phyloP scores from a whole-genome alignment of 306 rosid species.

The Medicago truncatula region DNA sequence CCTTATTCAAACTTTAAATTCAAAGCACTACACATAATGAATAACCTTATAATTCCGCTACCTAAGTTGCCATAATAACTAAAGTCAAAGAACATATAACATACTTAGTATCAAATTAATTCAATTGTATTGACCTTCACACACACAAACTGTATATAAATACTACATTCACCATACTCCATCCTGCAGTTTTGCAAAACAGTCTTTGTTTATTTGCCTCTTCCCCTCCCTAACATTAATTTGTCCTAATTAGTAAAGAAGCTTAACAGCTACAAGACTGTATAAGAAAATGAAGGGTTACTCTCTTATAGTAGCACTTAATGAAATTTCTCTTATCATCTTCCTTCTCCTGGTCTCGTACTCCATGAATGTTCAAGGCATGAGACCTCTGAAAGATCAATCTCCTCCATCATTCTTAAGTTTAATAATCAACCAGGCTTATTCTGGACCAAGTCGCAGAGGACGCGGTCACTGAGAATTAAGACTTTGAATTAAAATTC shows the following conservation, averaged over 20 bases:
- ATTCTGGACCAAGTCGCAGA: constrained; percentile 58
- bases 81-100: constrained; percentile 23
- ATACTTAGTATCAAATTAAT: neutral
- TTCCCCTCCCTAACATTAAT: neutral
- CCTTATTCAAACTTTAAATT: neutral
- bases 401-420: constrained; percentile 36
- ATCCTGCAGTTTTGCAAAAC: constrained; percentile 2
- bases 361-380: constrained; percentile 52
- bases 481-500: neutral
- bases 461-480: constrained; percentile 51
- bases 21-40: constrained; percentile 1
- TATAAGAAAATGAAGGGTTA: constrained; percentile 42
- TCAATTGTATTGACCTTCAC: constrained; percentile 9
- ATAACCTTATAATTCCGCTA: constrained; percentile 38
- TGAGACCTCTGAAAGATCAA: constrained; percentile 45
- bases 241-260: neutral
- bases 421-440: constrained; percentile 41
- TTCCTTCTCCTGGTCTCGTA: constrained; percentile 57
- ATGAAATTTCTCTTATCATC: constrained; percentile 44
- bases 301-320: constrained; percentile 43
- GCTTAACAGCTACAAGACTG: neutral
- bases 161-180: constrained; percentile 5
- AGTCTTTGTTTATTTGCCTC: neutral
- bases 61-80: constrained; percentile 4
- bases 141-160: constrained; percentile 8